Base-by-base conservation (phyloP, 1,284 basidiomycete genomes). In the Moesziomyces globuligerus region DNA sequence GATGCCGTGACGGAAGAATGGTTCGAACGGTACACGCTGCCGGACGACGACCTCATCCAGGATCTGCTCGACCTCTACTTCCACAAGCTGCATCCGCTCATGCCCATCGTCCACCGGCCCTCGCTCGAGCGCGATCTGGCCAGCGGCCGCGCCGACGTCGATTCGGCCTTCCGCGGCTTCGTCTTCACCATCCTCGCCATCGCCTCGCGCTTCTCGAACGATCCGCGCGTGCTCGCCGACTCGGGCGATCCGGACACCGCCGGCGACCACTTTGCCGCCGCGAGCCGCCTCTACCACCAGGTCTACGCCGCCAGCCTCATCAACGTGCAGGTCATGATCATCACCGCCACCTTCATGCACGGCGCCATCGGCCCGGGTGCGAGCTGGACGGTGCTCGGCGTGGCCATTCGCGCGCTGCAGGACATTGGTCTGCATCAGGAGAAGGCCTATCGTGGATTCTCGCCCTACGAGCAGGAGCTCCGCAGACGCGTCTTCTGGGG, bases 361-460 rank as follows among this genome's bases (percentile, higher is more conserved):
- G 70, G 74, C 3, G 50, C 61, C 24, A 67, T 79, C 29, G 76
- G 76, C 2, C 67, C 74, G 13, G 76, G 76, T 20, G 60, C 70
- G 7, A 62, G 64, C 42, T 79, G 76, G 76, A 74, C 74, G 1
- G 59, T 77, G 11, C 69, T 79, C n/a, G 76, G 76, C 24, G 69
- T 74, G 7, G 76, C 71, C 3, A 77, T 79, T 25, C 72, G 76
- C 10, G 76, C 64, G 21, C 57, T 79, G 32, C 64, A 66, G 29
- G 76, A 79, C 40, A 79, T 79, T 40, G 76, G 76, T 21, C 65
- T 76, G 39, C 76, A 79, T 34, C 70, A 70, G 46, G 76, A 79
- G 45, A 66, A 74, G 17, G 75, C 76, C 21, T 74, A 77, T 37
- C 42, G 53, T 6, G 74, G 57, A 32, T 73, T 75, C 32, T 60